phyloP scores from a whole-genome alignment of 495 filamentous ascomycete genomes.

The Acidomyces sp. region DNA sequence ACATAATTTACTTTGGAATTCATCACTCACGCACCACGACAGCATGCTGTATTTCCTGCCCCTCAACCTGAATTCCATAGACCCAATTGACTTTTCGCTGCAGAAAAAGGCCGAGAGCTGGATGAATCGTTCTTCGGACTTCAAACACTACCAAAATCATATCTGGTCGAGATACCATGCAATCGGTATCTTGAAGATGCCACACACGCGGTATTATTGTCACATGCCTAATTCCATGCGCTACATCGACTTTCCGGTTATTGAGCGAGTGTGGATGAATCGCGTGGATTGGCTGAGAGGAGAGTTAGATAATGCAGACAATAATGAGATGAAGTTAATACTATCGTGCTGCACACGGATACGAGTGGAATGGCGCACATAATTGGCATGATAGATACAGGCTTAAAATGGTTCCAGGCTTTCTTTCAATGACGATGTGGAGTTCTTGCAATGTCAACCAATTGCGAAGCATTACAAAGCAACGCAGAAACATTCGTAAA shows the following conservation, averaged over 20 bases:
- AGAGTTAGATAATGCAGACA: constrained; percentile 23
- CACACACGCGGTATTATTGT: constrained; percentile 44
- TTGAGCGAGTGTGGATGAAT: constrained; percentile 45
- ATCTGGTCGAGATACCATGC: constrained; percentile 40
- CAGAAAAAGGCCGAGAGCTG: constrained; percentile 34
- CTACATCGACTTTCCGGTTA: constrained; percentile 38
- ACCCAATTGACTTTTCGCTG: constrained; percentile 38
- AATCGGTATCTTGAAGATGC: constrained; percentile 48
- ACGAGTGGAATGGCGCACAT: constrained; percentile 51
- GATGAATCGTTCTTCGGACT: constrained; percentile 42
- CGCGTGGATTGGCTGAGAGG: constrained; percentile 31
- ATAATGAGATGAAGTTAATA: constrained; percentile 31
- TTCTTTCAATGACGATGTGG: constrained; percentile 35
- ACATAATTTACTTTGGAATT: constrained; percentile 44
- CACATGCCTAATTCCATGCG: constrained; percentile 39
- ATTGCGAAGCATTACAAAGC: constrained; percentile 28
- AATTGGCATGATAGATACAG: constrained; percentile 45
- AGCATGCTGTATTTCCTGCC: constrained; percentile 42
- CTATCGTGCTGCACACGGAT: constrained; percentile 45
- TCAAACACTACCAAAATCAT: constrained; percentile 25
- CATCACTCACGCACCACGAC: constrained; percentile 43
- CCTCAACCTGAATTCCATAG: constrained; percentile 31
- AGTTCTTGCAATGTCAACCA: constrained; percentile 33
- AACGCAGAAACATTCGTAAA: not conserved
- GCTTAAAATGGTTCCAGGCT: constrained; percentile 43